Evolutionary conservation across 345 rosid genomes (phyloP), one percentile per base, ranked within the genome.

Genomic region (Hypericum androsaemum): DNA sequence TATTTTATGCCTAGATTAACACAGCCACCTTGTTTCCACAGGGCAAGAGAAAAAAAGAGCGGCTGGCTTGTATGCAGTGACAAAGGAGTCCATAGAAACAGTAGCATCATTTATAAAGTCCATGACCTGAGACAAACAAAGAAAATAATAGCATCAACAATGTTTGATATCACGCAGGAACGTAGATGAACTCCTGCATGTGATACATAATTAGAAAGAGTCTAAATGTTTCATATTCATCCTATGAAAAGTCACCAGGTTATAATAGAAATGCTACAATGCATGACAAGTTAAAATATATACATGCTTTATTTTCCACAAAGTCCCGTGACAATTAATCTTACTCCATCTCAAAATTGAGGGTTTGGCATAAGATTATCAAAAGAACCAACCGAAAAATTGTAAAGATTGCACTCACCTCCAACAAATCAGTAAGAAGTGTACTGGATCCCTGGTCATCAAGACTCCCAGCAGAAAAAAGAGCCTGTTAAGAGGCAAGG

Each of bases 51-150:
- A 84, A 45, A 78, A 71, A 60, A 80, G 50, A 50, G 89, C 79
- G 69, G 94, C 82, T 41, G 81, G 82, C 51, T 62, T 76, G 75
- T 83, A 85, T 8, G 80, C 81, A 63, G 75, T 67, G 62, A 77
- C 66, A 50, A 88, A 75, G 57, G 95, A 78, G 68, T 88, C 95
- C 86, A 92, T 75, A 55, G 98, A 85, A 53, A 78, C 83, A 73
- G 83, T 61, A 39, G 96, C 89, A 72, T 92, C 98, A 74, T 92
- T 92, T 63, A 92, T 80, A 50, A 92, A 92, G 74, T 92, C 98
- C 89, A 92, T 77, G 65, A 92, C 98, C 98, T 92, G 68, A 43
- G 12, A 22, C 32, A 22, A 22, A 4, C 32, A 22, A 54, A 48
- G 5, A 22, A 14, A 58, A 53, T 7, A 46, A 0, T 46, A 13